These are phyloP conservation scores for Parathielavia appendiculata DNA, from an alignment of 495 filamentous ascomycete genomes.

Conservation along the genomic window DNA sequence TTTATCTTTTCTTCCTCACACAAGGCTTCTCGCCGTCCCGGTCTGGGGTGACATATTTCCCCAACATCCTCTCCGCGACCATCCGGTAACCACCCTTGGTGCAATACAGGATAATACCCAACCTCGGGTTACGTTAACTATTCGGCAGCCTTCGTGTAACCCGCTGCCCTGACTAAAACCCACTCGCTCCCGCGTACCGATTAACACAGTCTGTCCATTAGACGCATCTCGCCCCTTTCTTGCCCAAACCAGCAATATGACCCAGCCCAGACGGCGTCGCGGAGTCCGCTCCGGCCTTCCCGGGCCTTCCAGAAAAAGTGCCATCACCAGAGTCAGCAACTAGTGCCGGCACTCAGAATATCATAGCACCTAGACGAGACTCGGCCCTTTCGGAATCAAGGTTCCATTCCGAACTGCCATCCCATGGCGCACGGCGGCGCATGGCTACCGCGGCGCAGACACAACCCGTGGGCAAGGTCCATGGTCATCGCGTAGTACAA, in stretches of 20 bases:
- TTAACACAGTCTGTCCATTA: too few species aligned
- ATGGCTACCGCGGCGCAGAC: background rate
- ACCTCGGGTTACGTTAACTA: background rate
- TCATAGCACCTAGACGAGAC: too few species aligned
- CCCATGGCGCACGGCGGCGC: background rate
- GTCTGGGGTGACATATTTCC: too few species aligned
- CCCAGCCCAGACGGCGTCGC: background rate
- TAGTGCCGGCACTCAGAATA: background rate
- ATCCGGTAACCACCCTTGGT: too few species aligned
- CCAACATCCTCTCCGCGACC: too few species aligned
- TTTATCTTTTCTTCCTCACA: too few species aligned
- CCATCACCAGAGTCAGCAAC: background rate
- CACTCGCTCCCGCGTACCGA: background rate
- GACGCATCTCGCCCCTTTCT: too few species aligned
- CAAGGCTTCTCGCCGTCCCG: too few species aligned
- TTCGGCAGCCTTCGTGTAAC: background rate
- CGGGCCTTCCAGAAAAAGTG: background rate
- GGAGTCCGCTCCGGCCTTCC: conserved; percentile 4
- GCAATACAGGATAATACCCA: too few species aligned
- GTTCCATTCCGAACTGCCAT: background rate
- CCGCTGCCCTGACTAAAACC: background rate
- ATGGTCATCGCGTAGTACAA: conserved; percentile 8
- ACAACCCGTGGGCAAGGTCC: background rate
- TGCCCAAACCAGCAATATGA: background rate
- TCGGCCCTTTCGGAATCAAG: background rate